Evolutionary conservation across 1,284 basidiomycete genomes (phyloP).

Genomic region (Sanghuangporus baumii): DNA sequence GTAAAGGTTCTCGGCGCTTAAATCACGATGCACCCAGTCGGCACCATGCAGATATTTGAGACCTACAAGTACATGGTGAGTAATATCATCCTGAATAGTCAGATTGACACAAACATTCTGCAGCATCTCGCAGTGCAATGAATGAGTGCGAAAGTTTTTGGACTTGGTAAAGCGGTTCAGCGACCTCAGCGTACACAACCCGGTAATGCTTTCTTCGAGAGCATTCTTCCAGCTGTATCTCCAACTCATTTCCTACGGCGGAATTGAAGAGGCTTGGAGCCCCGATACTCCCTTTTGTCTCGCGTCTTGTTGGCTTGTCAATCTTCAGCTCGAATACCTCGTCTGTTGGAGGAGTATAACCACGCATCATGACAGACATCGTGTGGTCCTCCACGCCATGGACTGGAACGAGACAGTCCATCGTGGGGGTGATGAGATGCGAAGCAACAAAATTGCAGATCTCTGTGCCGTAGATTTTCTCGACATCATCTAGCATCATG

Average conservation of each 20-base stretch:
- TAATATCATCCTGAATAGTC: background rate
- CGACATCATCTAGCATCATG: background rate
- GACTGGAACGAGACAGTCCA: background rate
- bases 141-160: background rate
- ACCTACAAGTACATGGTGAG: background rate
- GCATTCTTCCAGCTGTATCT: background rate
- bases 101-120: background rate
- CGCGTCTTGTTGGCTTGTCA: background rate
- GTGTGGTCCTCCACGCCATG: background rate
- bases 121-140: background rate
- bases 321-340: background rate
- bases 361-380: background rate
- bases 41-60: background rate
- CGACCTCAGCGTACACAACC: background rate
- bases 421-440: background rate
- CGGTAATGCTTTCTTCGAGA: background rate
- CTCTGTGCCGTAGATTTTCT: background rate
- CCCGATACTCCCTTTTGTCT: background rate
- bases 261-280: background rate
- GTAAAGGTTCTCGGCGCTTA: slow-evolving; percentile 2
- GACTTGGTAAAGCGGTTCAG: background rate
- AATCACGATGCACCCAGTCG: background rate
- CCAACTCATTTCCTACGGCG: background rate
- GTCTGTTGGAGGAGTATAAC: background rate
- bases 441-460: background rate